Evolutionary conservation across 164 flowering plant species (phyloP), one percentile per base, ranked within the genome.

Genomic region (Cinnamomum micranthum): DNA sequence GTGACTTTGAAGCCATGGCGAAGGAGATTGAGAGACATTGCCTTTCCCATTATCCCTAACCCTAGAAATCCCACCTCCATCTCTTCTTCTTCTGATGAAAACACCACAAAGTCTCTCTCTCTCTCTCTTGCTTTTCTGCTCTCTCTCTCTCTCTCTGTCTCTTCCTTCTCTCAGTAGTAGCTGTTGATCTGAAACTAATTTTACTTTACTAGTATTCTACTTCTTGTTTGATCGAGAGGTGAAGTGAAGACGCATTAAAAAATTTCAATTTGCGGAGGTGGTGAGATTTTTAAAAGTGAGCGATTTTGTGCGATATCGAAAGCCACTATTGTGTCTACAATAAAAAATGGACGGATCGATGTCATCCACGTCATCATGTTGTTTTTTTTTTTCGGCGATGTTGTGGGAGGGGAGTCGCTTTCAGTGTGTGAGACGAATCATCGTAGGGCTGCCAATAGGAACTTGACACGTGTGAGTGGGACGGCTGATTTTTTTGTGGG

Each of bases 51-150:
- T 52, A 95, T 95, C 2, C 99, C 99, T 66, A 95, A 71, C 20
- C 99, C 99, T 77, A 95, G 73, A 76, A 95, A 93, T 70, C 99
- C 99, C 15, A 95, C 87, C 83, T 95, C 97, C 90, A 90, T 90
- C 59, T 70, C 67, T 70, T 17, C n/a, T n/a, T 12, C 64, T 58
- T 73, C 59, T 24, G 14, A 9, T 2, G 17, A 2, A 65, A 65
- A 28, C 68, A 65, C 28, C 27, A 65, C 17, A 65, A 25, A 27
- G 19, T n/a, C n/a, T n/a, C n/a, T 33, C 74, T 60, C 0, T 25
- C 67, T 47, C 47, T 63, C 35, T 2, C 9, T 24, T 19, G 17
- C 51, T 19, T 27, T 20, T 52, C 19, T 52, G 1, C 74, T 20
- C 27, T 23, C 24, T 60, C 51, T 33, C 22, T 25, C 25, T 24